phyloP scores from a whole-genome alignment of 306 rosid species.

The Vigna mungo region DNA sequence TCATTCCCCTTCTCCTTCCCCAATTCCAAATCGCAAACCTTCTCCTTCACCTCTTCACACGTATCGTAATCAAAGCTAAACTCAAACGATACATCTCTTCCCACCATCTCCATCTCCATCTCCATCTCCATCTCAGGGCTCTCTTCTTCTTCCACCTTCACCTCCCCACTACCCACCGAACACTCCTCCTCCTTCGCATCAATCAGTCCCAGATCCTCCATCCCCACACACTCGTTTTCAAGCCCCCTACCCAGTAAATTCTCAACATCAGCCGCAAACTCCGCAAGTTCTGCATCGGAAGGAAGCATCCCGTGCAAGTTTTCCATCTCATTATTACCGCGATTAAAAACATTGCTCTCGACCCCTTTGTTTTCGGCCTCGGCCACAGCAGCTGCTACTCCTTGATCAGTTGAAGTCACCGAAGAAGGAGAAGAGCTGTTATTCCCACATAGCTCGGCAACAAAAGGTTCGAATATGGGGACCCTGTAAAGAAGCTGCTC shows the following conservation, averaged over 20 bases:
- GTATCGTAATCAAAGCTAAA: conserved; percentile 63
- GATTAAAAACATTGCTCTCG: conserved; percentile 12
- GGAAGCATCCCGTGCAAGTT: conserved; percentile 61
- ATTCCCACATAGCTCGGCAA: conserved; percentile 50
- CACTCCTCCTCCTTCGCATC: conserved; percentile 55
- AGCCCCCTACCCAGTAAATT: conserved; percentile 77
- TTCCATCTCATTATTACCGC: conserved; percentile 41
- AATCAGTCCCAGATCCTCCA: conserved; percentile 76
- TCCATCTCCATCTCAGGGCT: conserved; percentile 33
- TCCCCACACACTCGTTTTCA: conserved; percentile 77
- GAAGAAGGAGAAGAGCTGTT: conserved; percentile 42
- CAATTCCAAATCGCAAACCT: conserved; percentile 2
- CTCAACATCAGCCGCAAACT: conserved; percentile 94
- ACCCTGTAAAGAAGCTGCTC: conserved; percentile 82
- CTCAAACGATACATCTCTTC: conserved; percentile 70
- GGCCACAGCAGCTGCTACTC: not conserved
- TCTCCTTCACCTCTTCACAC: conserved; percentile 53
- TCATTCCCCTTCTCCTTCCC: not conserved
- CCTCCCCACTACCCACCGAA: conserved; percentile 37
- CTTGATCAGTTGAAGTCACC: conserved; percentile 38
- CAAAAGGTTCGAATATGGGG: conserved; percentile 74
- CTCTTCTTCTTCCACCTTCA: conserved; percentile 64
- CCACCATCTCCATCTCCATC: conserved; percentile 37
- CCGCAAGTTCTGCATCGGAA: conserved; percentile 72
- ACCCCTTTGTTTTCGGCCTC: conserved; percentile 15